A percentile compares a stretch with the other conserved stretches of the same genome.
These are phyloP conservation scores for Flaveria linearis DNA, from an alignment of 129 eudicot genomes.

Conservation along the genomic window DNA sequence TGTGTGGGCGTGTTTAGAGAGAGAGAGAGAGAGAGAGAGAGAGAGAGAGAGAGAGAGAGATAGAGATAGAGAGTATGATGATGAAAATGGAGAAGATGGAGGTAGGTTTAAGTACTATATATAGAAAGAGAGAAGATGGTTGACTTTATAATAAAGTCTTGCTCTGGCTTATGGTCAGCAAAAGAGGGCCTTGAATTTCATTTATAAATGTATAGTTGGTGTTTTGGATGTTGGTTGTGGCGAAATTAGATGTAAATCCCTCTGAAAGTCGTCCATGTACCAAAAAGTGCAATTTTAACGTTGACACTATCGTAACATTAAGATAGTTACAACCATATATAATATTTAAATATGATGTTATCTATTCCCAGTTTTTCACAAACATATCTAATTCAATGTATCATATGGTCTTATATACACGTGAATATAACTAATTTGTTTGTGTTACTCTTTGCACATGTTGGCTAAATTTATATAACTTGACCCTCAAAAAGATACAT, in stretches of 20 bases:
- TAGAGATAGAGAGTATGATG: neutral
- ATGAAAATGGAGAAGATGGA: neutral
- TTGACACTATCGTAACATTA: neutral
- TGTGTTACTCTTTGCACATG: no score
- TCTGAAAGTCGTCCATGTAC: neutral
- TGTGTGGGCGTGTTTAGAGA: no score
- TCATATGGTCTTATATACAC: no score
- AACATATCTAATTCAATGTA: no score
- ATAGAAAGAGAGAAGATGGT: constrained; percentile 9
- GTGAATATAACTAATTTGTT: no score
- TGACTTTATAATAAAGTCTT: constrained; percentile 18
- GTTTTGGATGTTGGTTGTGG: constrained; percentile 1
- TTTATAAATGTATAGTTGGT: neutral
- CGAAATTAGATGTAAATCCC: neutral
- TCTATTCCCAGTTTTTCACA: no score
- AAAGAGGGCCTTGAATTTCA: constrained; percentile 16
- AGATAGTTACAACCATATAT: no score
- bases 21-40: no score
- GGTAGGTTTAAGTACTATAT: neutral
- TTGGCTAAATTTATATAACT: no score
- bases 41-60: no score
- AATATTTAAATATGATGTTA: no score
- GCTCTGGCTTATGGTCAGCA: constrained; percentile 20
- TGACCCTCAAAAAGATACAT: no score
- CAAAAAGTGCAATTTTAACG: neutral